A percentile compares a stretch with the other conserved stretches of the same genome.
Evolutionary conservation across 495 filamentous ascomycete species (phyloP).

Genomic region (Penicillium desertorum): DNA sequence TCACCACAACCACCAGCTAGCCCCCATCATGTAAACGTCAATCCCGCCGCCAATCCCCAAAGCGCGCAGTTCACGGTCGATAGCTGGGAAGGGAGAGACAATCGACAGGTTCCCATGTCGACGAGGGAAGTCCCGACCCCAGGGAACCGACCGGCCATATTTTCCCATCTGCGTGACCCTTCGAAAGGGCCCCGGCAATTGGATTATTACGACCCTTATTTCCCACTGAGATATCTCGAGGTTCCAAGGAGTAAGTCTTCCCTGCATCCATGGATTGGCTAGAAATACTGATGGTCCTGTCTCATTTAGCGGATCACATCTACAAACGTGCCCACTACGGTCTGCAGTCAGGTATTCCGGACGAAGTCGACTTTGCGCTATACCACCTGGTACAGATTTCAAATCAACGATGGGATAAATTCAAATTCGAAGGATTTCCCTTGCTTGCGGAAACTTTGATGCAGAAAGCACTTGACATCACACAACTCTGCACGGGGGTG

Average conservation of each 20-base stretch:
- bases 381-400: constrained; percentile 95
- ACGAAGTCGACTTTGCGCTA: constrained; percentile 84
- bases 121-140: constrained; percentile 46
- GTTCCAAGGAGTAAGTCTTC: constrained; percentile 41
- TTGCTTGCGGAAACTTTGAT: constrained; percentile 86
- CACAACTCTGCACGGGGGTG: constrained; percentile 74
- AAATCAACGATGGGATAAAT: constrained; percentile 90
- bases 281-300: constrained; percentile 7
- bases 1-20: constrained; percentile 36
- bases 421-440: constrained; percentile 89
- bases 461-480: constrained; percentile 73
- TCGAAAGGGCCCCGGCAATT: constrained; percentile 36
- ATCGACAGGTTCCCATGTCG: constrained; percentile 41
- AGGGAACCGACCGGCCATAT: constrained; percentile 43
- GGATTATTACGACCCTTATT: constrained; percentile 48
- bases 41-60: constrained; percentile 33
- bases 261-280: not conserved
- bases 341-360: constrained; percentile 73
- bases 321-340: constrained; percentile 81
- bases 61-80: constrained; percentile 35
- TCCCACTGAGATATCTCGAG: constrained; percentile 42
- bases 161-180: constrained; percentile 29
- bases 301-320: constrained; percentile 56
- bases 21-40: constrained; percentile 29
- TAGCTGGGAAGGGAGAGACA: constrained; percentile 41